Evolutionary conservation across 1,284 basidiomycete genomes (phyloP), one percentile per base, ranked within the genome.

Genomic region (Ustilago esculenta): DNA sequence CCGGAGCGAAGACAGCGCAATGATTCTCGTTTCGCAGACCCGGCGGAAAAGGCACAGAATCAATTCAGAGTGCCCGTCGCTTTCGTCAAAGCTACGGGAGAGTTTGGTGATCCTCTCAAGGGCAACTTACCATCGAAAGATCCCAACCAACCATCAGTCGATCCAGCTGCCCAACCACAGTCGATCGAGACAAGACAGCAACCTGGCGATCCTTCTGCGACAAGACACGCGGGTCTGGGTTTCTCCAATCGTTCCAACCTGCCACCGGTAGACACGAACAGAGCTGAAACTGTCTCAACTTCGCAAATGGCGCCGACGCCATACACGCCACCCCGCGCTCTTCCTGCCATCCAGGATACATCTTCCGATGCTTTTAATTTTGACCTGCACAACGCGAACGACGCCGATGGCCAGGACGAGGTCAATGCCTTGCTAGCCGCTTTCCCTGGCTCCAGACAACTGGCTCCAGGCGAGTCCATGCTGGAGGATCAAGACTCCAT

Each of bases 81-180:
- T 11, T 77, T 77, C 37, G 73, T 75, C 58, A 73, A 76, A 49
- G 49, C 71, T 1, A 57, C 64, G 1, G 73, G 73, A 42, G 60
- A 63, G 35, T 72, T 52, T 23, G 50, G 52, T 20, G 59, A 63
- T 45, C 66, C 58, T 11, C 55, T 63, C 39, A 59, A 67, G 25
- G 53, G 49, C 29, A 60, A 57, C 27, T 32, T 58, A 1, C 61
- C 61, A 20, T 44, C 56, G 3, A 52, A 32, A 17, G 59, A 63
- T 34, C 40, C 43, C 8, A 29, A 52, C 17, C 48, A 57, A 18
- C 17, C 27, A 4, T 18, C 41, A 0, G 20, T 39, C 5, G 47
- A 52, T 36, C 51, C 58, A 32, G 18, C 50, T 40, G 45, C 41
- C 17, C 17, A 30, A 5, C 36, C 36, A n/a, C 59, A 63, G 29